A percentile compares a stretch with the other conserved stretches of the same genome.
phyloP scores from a whole-genome alignment of 2,329 filamentous ascomycete genomes.

The Aspergillus puulaauensis region DNA sequence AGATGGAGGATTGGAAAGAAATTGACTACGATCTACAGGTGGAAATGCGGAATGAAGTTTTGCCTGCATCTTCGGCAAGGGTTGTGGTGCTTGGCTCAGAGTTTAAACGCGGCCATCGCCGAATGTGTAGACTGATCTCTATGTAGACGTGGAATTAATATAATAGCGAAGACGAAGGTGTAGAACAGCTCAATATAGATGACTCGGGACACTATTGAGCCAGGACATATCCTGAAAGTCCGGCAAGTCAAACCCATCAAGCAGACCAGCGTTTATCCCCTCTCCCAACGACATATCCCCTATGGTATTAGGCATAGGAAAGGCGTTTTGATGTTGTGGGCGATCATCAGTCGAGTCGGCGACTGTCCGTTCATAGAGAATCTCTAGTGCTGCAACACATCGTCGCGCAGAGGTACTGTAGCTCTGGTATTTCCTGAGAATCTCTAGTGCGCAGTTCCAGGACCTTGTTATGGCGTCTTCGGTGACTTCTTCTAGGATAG shows the following conservation, averaged over 20 bases:
- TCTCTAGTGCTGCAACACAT: slow-evolving; percentile 33
- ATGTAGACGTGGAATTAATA: too few species aligned
- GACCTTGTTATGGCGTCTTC: slow-evolving; percentile 24
- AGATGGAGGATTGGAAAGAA: background rate
- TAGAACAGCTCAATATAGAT: slow-evolving; percentile 20
- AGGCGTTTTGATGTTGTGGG: background rate
- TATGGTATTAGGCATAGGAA: slow-evolving; percentile 1
- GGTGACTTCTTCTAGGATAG: slow-evolving; percentile 26
- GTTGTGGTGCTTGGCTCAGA: background rate
- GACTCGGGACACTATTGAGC: slow-evolving; percentile 34
- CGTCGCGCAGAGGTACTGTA: slow-evolving; percentile 33
- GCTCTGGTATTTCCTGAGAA: slow-evolving; percentile 31
- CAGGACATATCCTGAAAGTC: slow-evolving; percentile 38
- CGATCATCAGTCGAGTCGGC: slow-evolving; percentile 13
- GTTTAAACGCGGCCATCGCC: background rate
- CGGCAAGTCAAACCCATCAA: slow-evolving; percentile 27
- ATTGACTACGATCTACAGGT: background rate
- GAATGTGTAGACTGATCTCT: fast-evolving
- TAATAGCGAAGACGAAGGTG: too few species aligned
- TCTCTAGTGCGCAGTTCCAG: slow-evolving; percentile 30
- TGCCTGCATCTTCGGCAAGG: too few species aligned
- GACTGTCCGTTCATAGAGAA: slow-evolving; percentile 29
- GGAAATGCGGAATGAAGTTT: background rate
- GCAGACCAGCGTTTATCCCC: slow-evolving; percentile 23
- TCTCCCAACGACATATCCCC: slow-evolving; percentile 29